Base-by-base conservation (phyloP, 179 eudicot species). In the Pouteria campechiana region DNA sequence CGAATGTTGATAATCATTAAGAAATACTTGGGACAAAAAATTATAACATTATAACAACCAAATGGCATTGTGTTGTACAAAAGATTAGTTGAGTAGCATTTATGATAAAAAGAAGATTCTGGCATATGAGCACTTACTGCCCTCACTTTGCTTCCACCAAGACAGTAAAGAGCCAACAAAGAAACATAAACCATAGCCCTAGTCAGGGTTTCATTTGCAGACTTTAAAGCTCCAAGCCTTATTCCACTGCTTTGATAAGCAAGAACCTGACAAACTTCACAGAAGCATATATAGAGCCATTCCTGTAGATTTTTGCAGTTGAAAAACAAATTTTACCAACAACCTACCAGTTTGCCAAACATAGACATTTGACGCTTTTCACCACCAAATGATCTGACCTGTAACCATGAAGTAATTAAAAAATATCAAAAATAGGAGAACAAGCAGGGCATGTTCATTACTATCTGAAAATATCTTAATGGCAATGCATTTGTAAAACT, bases 311-410 rank as follows among this genome's bases (percentile, higher is more conserved):
- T n/a, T n/a, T n/a, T n/a, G n/a, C n/a, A n/a, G n/a, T n/a, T n/a
- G n/a, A n/a, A n/a, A n/a, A n/a, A n/a, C n/a, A n/a, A n/a, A n/a
- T n/a, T n/a, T n/a, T 19, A 16, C 14, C 16, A 37, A 35, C 18
- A 32, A 37, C 50, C 42, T 55, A 90, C 98, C 98, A 85, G 94
- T 49, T 61, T 63, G 48, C 78, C 90, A 55, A 90, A 90, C 64
- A 75, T 58, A 61, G 93, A 72, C 98, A 90, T 81, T 50, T 86
- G 95, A 35, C 78, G 82, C 59, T 82, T 90, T 67, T 90, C 98
- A 44, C 98, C 98, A 41, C 90, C 67, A 60, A 90, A 90, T 45
- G 98, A 86, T 67, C 98, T 86, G 35, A 90, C 98, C 98, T 90
- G 69, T 41, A 21, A 41, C 17, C 58, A 55, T 22, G 32, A 25